Evolutionary conservation across 108 stramenopile genomes (phyloP), one percentile per base, ranked within the genome.

Genomic region (Nitzschia putrida): DNA sequence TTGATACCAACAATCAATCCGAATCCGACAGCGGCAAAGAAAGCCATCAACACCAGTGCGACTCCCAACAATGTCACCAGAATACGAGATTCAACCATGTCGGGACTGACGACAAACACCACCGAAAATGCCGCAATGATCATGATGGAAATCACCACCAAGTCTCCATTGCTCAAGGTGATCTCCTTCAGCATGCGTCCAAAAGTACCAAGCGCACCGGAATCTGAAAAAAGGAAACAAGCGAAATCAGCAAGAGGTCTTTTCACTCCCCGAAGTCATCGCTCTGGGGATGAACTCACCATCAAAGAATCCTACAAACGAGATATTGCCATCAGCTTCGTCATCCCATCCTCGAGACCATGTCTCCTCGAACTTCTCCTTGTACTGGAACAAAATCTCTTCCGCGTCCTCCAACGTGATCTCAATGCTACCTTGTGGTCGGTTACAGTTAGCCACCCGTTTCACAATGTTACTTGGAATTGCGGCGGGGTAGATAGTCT

Each of bases 321-420:
- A 56, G n/a, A 78, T 77, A 39, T 78, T 64, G 11, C 73, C 72
- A 47, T n/a, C 64, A 23, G 18, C 37, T 37, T 68, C 72, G 57
- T 71, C 65, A 53, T 78, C 73, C 77, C 77, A 82, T 18, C 58
- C 81, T 59, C 58, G 18, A 8, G 73, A 29, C 81, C 81, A 82
- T 20, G 18, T 44, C 7, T 78, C 69, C 57, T 74, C 77, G 37
- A 82, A 66, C 14, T 26, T 50, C 44, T 78, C 57, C 68, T 82
- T 82, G 68, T 50, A 78, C 11, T n/a, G 11, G 22, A 68, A 54
- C 14, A 82, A 68, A 50, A 82, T 67, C 16, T 78, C 77, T 63
- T 74, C 56, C 2, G 81, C 81, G 52, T 82, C 77, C n/a, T 70
- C 74, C 20, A 25, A 52, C 11, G 77, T 57, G 13, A 82, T 77